Evolutionary conservation across 805 yeast genomes (phyloP), one percentile per base, ranked within the genome.

Genomic region (Hanseniaspora meyeri): DNA sequence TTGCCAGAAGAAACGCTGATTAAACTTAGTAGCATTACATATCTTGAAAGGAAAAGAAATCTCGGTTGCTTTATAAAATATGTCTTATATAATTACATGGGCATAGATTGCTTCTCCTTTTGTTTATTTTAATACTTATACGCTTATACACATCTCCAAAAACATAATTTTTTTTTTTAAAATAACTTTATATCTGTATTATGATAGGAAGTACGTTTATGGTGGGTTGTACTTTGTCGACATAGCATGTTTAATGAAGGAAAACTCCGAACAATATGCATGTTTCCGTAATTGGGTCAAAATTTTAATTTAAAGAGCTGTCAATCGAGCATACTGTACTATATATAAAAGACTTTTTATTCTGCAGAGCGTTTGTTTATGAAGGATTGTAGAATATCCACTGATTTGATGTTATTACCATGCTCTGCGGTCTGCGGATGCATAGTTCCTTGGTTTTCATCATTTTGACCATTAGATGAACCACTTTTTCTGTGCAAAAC

Each of bases 1-100:
- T 83, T 73, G 91, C 91, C 74, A 85, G 80, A 77, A 86, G 95
- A 84, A 81, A 82, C 77, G 84, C 88, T 75, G 95, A 86, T 73
- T 85, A 85, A 56, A 39, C 38, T 53, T 46, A 37, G 20, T 37
- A 53, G 34, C 43, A 46, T 46, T 24, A 10, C 29, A 20, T 32
- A 31, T 46, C 38, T 46, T 19, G 14, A 34, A 46, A 34, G 38
- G 19, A 12, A 36, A 19, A 20, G 29, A 24, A 24, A 24, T 24
- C 27, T 24, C 27, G 27, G 19, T 19, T 46, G 36, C 27, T 36
- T 11, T 46, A 20, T 5, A 36, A 31, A 27, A 8, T 31, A n/a
- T 27, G 38, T 31, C 17, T 27, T 45, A 45, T 45, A 45, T 45
- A 45, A n/a, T 20, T n/a, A 27, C n/a, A 16, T 29, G 48, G 31